A percentile compares a stretch with the other conserved stretches of the same genome.
Evolutionary conservation across 176 grass and related monocot genomes (phyloP).

Genomic region (Triticum dicoccoides): DNA sequence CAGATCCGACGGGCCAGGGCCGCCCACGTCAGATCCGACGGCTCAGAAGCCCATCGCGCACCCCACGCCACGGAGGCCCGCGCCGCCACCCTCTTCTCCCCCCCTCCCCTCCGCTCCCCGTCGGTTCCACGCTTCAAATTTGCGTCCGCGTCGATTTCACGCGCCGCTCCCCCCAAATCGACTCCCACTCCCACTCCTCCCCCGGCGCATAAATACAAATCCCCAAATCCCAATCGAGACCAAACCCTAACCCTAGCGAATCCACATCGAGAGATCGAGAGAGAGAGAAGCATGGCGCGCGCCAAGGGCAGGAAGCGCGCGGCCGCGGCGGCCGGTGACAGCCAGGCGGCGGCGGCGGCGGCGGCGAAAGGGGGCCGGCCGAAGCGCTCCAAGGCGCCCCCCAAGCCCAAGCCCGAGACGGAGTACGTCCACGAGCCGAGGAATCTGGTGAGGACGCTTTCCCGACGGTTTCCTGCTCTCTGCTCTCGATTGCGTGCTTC

Average conservation of each 20-base stretch:
- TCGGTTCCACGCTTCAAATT: slow-evolving; percentile 57
- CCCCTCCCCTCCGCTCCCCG: too few species aligned
- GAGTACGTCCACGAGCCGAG: slow-evolving; percentile 61
- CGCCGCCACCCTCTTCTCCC: not conserved
- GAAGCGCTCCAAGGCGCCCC: slow-evolving; percentile 31
- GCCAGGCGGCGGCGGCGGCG: not conserved
- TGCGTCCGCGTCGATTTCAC: slow-evolving; percentile 49
- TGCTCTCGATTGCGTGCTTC: not conserved
- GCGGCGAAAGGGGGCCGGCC: not conserved
- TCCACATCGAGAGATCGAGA: not conserved
- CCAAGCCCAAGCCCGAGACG: slow-evolving; percentile 40
- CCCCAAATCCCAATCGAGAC: not conserved
- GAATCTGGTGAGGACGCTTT: slow-evolving; percentile 47
- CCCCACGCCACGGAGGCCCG: not conserved
- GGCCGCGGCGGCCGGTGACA: slow-evolving; percentile 13
- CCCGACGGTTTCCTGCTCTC: not conserved
- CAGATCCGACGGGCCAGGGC: not conserved
- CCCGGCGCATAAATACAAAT: not conserved
- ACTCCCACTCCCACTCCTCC: not conserved
- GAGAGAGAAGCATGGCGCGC: slow-evolving; percentile 29
- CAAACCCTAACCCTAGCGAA: slow-evolving; percentile 50
- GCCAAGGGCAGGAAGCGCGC: slow-evolving; percentile 49
- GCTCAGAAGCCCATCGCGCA: not conserved
- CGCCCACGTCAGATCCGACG: not conserved
- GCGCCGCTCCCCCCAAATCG: slow-evolving; percentile 34